Conservation (phyloP, 1,139 yeast genomes). For the Hemisphaericaspora lyxosophila region DNA sequence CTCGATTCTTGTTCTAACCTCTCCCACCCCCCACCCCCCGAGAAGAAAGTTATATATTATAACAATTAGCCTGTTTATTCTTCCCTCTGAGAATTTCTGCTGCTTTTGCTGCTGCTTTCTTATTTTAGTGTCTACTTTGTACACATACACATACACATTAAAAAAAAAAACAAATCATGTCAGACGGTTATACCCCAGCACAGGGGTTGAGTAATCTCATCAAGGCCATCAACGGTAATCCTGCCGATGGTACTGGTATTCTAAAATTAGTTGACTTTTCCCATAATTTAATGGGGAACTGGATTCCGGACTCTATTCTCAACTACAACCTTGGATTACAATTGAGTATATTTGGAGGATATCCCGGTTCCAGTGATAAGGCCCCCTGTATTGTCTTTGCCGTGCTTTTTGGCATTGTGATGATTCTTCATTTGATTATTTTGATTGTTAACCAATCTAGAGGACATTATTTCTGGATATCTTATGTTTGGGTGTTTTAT, state of each 20-base stretch:
- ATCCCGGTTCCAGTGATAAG: conserved; percentile 29
- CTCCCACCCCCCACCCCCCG: too few species aligned
- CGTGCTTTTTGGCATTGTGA: conserved; percentile 27
- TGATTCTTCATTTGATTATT: conserved; percentile 26
- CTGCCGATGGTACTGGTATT: conserved; percentile 27
- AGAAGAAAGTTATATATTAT: too few species aligned
- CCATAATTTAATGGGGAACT: conserved; percentile 23
- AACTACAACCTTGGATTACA: conserved; percentile 21
- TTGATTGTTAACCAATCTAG: conserved; percentile 33
- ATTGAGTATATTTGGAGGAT: conserved; percentile 35
- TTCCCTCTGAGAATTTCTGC: too few species aligned
- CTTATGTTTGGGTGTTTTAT: conserved; percentile 33
- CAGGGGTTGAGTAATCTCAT: conserved; percentile 21
- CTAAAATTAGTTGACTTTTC: conserved; percentile 18
- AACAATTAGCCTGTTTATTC: too few species aligned
- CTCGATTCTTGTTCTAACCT: too few species aligned
- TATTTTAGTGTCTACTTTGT: too few species aligned
- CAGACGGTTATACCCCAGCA: conserved; percentile 18
- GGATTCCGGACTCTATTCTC: conserved; percentile 22
- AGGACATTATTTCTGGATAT: conserved; percentile 37
- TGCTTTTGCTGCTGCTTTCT: too few species aligned
- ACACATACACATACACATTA: too few species aligned
- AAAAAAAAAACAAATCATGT: conserved; percentile 3
- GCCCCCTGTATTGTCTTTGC: conserved; percentile 35
- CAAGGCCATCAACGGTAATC: conserved; percentile 15